These are phyloP conservation scores for Domatiomyces catenatus DNA, from an alignment of 2,329 filamentous ascomycete species.

Conservation along the genomic window DNA sequence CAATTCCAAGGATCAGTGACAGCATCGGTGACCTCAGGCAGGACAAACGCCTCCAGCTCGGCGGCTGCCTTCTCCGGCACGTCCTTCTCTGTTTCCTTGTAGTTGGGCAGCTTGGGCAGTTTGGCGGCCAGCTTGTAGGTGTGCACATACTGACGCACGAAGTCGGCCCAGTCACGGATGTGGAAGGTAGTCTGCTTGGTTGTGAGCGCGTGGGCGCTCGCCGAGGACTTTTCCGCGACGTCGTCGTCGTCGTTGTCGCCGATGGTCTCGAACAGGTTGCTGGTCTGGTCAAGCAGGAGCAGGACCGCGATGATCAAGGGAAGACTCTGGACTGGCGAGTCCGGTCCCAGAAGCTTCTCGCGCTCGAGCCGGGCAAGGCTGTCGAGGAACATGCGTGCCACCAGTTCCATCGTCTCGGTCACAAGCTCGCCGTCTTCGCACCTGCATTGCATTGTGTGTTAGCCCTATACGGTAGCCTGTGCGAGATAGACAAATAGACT, in stretches of 20 bases:
- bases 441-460: no score
- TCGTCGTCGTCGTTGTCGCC: constrained; percentile 35
- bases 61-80: background rate
- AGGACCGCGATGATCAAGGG: constrained; percentile 2
- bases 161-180: background rate
- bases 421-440: no score
- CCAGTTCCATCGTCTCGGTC: no score
- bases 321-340: background rate
- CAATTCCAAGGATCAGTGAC: background rate
- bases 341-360: background rate
- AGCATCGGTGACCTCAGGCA: background rate
- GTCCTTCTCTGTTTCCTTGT: background rate
- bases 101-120: background rate
- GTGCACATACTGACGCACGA: background rate
- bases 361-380: no score
- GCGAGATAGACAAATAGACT: no score
- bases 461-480: no score
- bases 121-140: background rate
- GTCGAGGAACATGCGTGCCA: no score
- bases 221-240: no score
- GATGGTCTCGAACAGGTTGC: constrained; percentile 55
- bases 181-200: no score
- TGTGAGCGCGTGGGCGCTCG: no score
- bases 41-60: background rate
- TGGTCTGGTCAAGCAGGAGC: constrained; percentile 59